These are phyloP conservation scores for Parsonsia alboflavescens DNA, from an alignment of 257 asterid species.

Conservation along the genomic window DNA sequence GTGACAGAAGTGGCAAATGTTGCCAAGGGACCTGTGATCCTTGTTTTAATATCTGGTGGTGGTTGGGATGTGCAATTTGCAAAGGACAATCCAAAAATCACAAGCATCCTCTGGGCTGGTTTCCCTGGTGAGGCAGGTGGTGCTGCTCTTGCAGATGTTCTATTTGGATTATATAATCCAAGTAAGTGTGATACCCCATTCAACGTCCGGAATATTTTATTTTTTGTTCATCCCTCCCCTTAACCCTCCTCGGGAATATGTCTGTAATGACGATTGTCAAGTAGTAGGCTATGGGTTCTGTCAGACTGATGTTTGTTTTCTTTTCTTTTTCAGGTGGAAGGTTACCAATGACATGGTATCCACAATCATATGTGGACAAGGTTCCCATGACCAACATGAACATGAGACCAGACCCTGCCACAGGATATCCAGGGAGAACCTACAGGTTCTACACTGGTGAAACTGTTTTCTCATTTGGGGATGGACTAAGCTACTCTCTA, in stretches of 20 bases:
- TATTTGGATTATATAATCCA: conserved; percentile 70
- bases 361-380: conserved; percentile 25
- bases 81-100: conserved; percentile 53
- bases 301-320: neutral
- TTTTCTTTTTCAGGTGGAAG: conserved; percentile 47
- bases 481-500: conserved; percentile 57
- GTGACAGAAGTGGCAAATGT: conserved; percentile 59
- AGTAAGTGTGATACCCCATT: conserved; percentile 36
- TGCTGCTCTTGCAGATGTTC: conserved; percentile 67
- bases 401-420: conserved; percentile 67
- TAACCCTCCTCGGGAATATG: too few species aligned
- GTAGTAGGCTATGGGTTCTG: too few species aligned
- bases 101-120: conserved; percentile 87
- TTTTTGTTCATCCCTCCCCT: too few species aligned
- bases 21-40: conserved; percentile 74
- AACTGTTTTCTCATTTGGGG: conserved; percentile 57
- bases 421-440: conserved; percentile 69
- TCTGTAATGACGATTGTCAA: too few species aligned
- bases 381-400: conserved; percentile 77
- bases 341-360: conserved; percentile 96
- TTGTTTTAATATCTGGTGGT: conserved; percentile 87
- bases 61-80: conserved; percentile 82
- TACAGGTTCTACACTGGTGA: conserved; percentile 78
- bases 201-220: too few species aligned
- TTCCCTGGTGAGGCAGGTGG: conserved; percentile 98